These are phyloP conservation scores for Zygoascus meyerae DNA, from an alignment of 1,139 yeast genomes.

Conservation along the genomic window DNA sequence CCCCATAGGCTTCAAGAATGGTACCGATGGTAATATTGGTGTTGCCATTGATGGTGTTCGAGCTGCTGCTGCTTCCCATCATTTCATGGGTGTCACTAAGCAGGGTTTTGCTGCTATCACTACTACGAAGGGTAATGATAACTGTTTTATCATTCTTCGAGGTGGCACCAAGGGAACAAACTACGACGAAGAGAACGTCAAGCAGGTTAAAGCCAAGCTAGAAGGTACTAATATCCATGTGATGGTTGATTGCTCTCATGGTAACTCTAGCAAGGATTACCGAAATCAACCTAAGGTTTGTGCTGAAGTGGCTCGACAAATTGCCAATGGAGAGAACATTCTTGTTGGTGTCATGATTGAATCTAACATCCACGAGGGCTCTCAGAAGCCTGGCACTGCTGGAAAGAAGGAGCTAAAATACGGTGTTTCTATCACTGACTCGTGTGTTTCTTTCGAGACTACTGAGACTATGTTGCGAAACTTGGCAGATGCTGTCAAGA, in stretches of 20 bases:
- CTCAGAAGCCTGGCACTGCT: constrained; percentile 73
- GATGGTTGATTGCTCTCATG: constrained; percentile 98
- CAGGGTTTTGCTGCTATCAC: constrained; percentile 96
- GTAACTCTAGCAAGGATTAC: constrained; percentile 91
- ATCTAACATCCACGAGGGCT: constrained; percentile 87
- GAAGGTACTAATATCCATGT: constrained; percentile 37
- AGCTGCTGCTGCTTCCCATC: constrained; percentile 90
- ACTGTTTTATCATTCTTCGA: constrained; percentile 70
- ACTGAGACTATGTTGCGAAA: constrained; percentile 75
- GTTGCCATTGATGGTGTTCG: constrained; percentile 93
- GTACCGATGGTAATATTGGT: constrained; percentile 90
- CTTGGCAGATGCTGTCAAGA: constrained; percentile 74
- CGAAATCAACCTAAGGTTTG: constrained; percentile 90
- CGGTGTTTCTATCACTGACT: constrained; percentile 96
- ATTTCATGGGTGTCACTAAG: constrained; percentile 94
- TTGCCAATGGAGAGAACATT: constrained; percentile 68
- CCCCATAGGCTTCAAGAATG: constrained; percentile 98
- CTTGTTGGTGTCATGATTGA: constrained; percentile 96
- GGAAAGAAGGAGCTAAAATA: constrained; percentile 74
- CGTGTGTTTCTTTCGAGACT: constrained; percentile 89
- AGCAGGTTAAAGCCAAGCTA: constrained; percentile 63
- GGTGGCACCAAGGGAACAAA: constrained; percentile 95
- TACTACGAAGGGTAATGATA: constrained; percentile 88
- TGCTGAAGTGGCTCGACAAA: constrained; percentile 71
- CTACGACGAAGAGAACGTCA: constrained; percentile 74